Evolutionary conservation across 2,329 filamentous ascomycete genomes (phyloP).

Genomic region (Dactylellina haptotyla): DNA sequence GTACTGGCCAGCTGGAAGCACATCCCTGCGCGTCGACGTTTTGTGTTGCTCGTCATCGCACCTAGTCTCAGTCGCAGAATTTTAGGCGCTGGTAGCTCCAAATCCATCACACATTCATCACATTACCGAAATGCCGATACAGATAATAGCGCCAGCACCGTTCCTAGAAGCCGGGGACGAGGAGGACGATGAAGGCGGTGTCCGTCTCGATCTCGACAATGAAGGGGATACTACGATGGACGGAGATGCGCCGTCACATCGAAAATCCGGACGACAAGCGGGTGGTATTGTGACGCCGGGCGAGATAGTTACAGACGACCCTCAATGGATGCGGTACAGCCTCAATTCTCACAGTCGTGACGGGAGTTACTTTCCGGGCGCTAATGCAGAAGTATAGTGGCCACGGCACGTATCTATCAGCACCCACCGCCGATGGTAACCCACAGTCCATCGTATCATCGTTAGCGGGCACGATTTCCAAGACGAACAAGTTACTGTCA

Average conservation of each 20-base stretch:
- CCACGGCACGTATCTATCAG: slow-evolving; percentile 85
- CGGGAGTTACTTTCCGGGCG: slow-evolving; percentile 6
- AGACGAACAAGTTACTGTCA: slow-evolving; percentile 96
- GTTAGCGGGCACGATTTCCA: slow-evolving; percentile 86
- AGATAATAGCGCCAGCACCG: slow-evolving; percentile 49
- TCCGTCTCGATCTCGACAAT: slow-evolving; percentile 58
- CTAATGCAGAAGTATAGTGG: slow-evolving; percentile 68
- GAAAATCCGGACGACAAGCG: slow-evolving; percentile 23
- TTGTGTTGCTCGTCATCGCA: too few relatives aligned
- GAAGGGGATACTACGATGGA: slow-evolving; percentile 52
- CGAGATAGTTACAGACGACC: slow-evolving; percentile 84
- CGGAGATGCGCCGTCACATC: slow-evolving; percentile 10
- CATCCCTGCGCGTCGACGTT: too few relatives aligned
- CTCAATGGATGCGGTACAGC: slow-evolving; percentile 89
- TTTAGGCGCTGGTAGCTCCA: background rate
- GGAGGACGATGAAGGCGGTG: slow-evolving; percentile 74
- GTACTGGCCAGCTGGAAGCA: too few relatives aligned
- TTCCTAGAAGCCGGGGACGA: slow-evolving; percentile 70
- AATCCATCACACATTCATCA: background rate
- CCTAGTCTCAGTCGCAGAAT: slow-evolving; percentile 22
- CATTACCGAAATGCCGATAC: slow-evolving; percentile 44
- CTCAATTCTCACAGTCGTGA: slow-evolving; percentile 12
- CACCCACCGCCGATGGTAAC: slow-evolving; percentile 65
- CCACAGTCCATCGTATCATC: slow-evolving; percentile 79
- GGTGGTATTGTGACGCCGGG: slow-evolving; percentile 81